A percentile compares a stretch with the other conserved stretches of the same genome.
Evolutionary conservation across 352 stramenopile species (phyloP).

Genomic region (Poterioochromonas sp.): DNA sequence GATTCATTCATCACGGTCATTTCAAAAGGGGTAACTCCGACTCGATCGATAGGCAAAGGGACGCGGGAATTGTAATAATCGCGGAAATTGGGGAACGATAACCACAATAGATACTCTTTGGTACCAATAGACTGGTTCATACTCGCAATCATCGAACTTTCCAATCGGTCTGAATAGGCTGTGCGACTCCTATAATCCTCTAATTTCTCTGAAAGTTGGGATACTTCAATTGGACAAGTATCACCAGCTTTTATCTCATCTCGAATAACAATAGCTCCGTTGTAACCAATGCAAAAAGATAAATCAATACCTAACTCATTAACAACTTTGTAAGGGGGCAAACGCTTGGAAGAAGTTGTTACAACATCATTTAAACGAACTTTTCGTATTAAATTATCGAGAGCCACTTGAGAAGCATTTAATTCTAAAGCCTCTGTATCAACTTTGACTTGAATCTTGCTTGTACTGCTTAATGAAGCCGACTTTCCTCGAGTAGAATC

Average conservation of each 20-base stretch:
- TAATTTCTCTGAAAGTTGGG: neutral
- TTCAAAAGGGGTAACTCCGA: neutral
- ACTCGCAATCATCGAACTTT: too few relatives aligned
- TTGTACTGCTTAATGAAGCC: neutral
- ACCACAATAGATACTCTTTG: slow-evolving; percentile 23
- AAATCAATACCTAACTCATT: slow-evolving; percentile 15
- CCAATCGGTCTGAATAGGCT: neutral
- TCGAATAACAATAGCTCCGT: neutral
- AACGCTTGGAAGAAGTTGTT: slow-evolving; percentile 9
- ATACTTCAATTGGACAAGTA: slow-evolving; percentile 2
- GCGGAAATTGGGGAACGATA: slow-evolving; percentile 22
- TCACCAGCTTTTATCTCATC: neutral
- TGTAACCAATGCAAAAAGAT: neutral
- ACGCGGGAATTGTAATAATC: neutral
- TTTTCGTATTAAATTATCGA: neutral
- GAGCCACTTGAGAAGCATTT: neutral
- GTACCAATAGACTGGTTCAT: neutral
- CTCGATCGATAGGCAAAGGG: slow-evolving; percentile 23
- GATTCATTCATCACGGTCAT: neutral
- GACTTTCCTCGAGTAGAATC: neutral
- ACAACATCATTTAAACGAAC: slow-evolving; percentile 12
- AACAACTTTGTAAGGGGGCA: slow-evolving; percentile 22
- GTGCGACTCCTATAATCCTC: neutral
- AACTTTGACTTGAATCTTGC: slow-evolving; percentile 18
- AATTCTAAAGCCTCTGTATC: slow-evolving; percentile 10